A percentile compares a stretch with the other conserved stretches of the same genome.
These are phyloP conservation scores for Stenogyne calaminthoides DNA, from an alignment of 305 asterid genomes.

Conservation along the genomic window DNA sequence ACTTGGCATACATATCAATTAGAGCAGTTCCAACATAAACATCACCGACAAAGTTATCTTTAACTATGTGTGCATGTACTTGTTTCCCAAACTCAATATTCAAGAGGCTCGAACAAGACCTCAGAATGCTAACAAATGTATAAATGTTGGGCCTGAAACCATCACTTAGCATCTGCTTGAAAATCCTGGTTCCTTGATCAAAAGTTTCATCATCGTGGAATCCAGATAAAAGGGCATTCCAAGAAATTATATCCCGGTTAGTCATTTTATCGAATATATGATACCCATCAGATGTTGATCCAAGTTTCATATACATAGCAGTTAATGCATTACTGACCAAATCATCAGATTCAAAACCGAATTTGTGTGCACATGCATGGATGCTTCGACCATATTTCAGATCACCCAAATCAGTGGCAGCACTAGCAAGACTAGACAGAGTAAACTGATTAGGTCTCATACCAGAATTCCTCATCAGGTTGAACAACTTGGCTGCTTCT, in stretches of 20 bases:
- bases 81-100: slow-evolving; percentile 65
- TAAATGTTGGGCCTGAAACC: slow-evolving; percentile 73
- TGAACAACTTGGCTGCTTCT: slow-evolving; percentile 68
- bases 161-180: slow-evolving; percentile 62
- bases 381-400: slow-evolving; percentile 59
- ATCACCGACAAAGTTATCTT: slow-evolving; percentile 42
- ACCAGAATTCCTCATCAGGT: slow-evolving; percentile 62
- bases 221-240: slow-evolving; percentile 84
- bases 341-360: slow-evolving; percentile 56
- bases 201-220: slow-evolving; percentile 55
- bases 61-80: slow-evolving; percentile 67
- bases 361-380: slow-evolving; percentile 74
- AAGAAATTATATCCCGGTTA: slow-evolving; percentile 60
- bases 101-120: slow-evolving; percentile 64
- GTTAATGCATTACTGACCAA: slow-evolving; percentile 71
- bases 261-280: slow-evolving; percentile 55
- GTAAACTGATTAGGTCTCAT: slow-evolving; percentile 76
- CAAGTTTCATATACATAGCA: slow-evolving; percentile 79
- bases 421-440: slow-evolving; percentile 63
- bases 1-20: slow-evolving; percentile 80
- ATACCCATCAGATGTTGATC: slow-evolving; percentile 54
- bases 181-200: slow-evolving; percentile 57
- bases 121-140: slow-evolving; percentile 69
- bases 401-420: slow-evolving; percentile 65
- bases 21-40: slow-evolving; percentile 66